A percentile compares a stretch with the other conserved stretches of the same genome.
phyloP scores from a whole-genome alignment of 768 basidiomycete genomes.

The Tylopilus vinaceipallidus region DNA sequence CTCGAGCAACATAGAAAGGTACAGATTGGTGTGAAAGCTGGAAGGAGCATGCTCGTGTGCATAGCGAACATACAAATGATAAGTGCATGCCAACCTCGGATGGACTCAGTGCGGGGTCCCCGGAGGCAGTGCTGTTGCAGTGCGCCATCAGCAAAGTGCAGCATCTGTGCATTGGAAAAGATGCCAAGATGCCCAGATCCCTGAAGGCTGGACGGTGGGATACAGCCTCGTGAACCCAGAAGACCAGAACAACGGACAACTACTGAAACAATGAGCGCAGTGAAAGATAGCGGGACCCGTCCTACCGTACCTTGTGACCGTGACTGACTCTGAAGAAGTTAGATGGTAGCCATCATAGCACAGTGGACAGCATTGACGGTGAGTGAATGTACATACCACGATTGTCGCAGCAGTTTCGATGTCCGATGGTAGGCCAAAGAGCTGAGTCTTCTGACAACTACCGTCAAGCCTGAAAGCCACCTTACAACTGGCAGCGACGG shows the following conservation, averaged over 20 bases:
- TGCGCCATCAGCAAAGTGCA: background rate
- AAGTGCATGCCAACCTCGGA: no score
- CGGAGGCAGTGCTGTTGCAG: conserved; percentile 15
- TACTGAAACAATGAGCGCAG: background rate
- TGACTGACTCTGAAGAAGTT: background rate
- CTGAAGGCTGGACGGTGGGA: background rate
- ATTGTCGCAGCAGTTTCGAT: background rate
- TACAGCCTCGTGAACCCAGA: conserved; percentile 1
- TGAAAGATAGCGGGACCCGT: background rate
- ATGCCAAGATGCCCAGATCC: conserved; percentile 5
- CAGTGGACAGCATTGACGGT: background rate
- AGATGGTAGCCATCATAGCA: background rate
- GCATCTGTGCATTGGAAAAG: conserved; percentile 2
- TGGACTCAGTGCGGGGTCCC: background rate
- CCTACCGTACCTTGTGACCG: background rate
- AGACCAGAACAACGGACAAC: background rate
- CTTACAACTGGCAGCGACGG: background rate
- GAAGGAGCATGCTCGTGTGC: background rate
- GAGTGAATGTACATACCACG: background rate
- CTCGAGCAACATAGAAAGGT: background rate
- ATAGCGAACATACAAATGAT: no score
- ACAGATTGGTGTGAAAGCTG: background rate
- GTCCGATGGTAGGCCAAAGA: background rate
- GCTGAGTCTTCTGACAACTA: background rate
- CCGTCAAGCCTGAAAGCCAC: background rate